phyloP scores from a whole-genome alignment of 2,329 filamentous ascomycete genomes.

The Cercospora sp. region DNA sequence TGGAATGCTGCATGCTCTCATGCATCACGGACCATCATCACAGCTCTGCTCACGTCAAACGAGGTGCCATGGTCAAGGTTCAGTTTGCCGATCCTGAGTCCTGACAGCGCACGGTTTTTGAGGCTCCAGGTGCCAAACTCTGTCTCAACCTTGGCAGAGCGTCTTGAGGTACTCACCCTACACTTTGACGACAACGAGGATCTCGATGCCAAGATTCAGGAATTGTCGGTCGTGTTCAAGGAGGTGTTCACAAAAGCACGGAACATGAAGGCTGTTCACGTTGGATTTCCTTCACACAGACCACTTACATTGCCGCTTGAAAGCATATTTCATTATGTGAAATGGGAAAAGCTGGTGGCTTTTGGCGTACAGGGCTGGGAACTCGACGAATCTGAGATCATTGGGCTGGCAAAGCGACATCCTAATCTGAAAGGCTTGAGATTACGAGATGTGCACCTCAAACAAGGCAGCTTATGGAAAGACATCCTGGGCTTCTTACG shows the following conservation, averaged over 20 bases:
- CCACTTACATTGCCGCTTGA: constrained; percentile 60
- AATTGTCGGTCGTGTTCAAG: constrained; percentile 59
- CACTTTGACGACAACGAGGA: constrained; percentile 62
- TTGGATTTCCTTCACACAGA: constrained; percentile 61
- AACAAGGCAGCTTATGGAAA: constrained; percentile 60
- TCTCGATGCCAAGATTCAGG: constrained; percentile 58
- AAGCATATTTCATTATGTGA: constrained; percentile 61
- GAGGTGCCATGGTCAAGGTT: constrained; percentile 59
- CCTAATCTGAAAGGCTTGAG: constrained; percentile 59
- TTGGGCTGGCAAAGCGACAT: constrained; percentile 58
- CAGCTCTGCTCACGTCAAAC: constrained; percentile 57
- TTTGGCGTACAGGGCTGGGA: constrained; percentile 67
- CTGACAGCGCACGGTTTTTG: constrained; percentile 57
- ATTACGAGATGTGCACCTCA: constrained; percentile 61
- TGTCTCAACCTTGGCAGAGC: constrained; percentile 54
- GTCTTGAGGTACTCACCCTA: constrained; percentile 63
- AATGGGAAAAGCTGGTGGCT: constrained; percentile 61
- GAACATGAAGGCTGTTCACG: constrained; percentile 62
- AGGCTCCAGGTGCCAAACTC: constrained; percentile 49
- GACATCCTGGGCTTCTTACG: constrained; percentile 60
- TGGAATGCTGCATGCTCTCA: constrained; percentile 65
- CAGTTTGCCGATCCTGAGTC: constrained; percentile 63
- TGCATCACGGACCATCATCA: constrained; percentile 59
- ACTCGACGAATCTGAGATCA: constrained; percentile 61
- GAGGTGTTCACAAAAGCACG: constrained; percentile 59